Percentiles rank a stretch among this genome's conserved stretches.
phyloP scores from a whole-genome alignment of 352 stramenopile species.

The Globisporangium radiosum region DNA sequence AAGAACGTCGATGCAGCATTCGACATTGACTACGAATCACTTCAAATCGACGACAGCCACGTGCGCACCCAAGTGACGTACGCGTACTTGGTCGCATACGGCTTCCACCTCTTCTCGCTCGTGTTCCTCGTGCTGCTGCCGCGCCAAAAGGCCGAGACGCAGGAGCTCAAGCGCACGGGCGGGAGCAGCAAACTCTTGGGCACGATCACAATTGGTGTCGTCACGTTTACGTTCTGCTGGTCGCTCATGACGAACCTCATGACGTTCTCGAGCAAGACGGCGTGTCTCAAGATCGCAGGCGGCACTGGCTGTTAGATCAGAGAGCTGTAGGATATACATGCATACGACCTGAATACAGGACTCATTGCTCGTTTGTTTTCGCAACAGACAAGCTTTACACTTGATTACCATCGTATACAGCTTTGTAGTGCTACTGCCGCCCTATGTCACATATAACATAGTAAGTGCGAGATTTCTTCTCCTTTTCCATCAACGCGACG shows the following conservation, averaged over 20 bases:
- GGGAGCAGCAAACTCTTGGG: conserved; percentile 16
- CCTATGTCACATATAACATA: no score
- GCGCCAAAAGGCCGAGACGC: conserved; percentile 20
- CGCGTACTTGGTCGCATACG: conserved; percentile 18
- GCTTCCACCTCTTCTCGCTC: conserved; percentile 15
- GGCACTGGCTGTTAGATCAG: conserved; percentile 22
- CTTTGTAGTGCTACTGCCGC: no score
- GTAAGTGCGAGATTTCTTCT: no score
- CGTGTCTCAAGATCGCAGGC: conserved; percentile 10
- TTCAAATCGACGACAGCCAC: conserved; percentile 14
- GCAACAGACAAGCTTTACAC: no score
- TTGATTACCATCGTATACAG: no score
- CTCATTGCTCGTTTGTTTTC: no score
- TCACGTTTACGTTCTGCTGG: conserved; percentile 13
- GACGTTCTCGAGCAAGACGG: conserved; percentile 13
- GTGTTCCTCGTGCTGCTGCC: conserved; percentile 19
- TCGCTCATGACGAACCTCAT: conserved; percentile 23
- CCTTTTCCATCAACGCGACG: no score
- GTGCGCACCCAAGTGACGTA: conserved; percentile 20
- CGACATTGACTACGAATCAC: conserved; percentile 13
- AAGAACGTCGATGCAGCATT: conserved; percentile 15
- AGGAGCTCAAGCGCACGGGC: conserved; percentile 20
- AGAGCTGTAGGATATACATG: no score
- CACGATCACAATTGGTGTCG: conserved; percentile 12
- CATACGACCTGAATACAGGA: no score